Evolutionary conservation across 805 yeast genomes (phyloP).

Genomic region (Saturnispora quitensis): DNA sequence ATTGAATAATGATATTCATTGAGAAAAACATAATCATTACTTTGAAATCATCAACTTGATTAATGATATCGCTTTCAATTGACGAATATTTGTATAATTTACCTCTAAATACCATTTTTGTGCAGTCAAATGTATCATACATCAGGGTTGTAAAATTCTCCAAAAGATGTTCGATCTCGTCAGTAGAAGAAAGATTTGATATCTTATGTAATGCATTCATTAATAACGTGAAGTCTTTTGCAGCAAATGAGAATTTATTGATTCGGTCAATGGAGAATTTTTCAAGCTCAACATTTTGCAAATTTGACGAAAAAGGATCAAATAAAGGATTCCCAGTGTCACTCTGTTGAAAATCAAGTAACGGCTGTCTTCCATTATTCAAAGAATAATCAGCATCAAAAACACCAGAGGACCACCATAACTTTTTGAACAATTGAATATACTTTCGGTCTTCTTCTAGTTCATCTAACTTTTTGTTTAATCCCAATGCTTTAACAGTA

Average conservation of each 20-base stretch:
- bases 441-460: slow-evolving; percentile 11
- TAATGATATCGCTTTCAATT: background rate
- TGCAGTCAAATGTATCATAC: background rate
- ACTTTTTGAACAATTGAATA: slow-evolving; percentile 22
- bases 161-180: slow-evolving; percentile 16
- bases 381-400: slow-evolving; percentile 20
- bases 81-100: slow-evolving; percentile 1
- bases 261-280: slow-evolving; percentile 15
- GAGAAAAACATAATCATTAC: slow-evolving; percentile 5
- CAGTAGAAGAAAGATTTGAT: slow-evolving; percentile 13
- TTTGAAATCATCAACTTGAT: slow-evolving; percentile 7
- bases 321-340: slow-evolving; percentile 13
- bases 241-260: slow-evolving; percentile 13
- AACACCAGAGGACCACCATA: slow-evolving; percentile 21
- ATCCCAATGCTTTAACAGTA: slow-evolving; percentile 37
- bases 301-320: slow-evolving; percentile 12
- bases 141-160: slow-evolving; percentile 9
- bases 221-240: slow-evolving; percentile 14
- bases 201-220: slow-evolving; percentile 8
- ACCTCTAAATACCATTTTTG: background rate
- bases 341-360: slow-evolving; percentile 10
- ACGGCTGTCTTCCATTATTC: slow-evolving; percentile 18
- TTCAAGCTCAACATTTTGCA: slow-evolving; percentile 15
- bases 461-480: slow-evolving; percentile 22
- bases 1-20: slow-evolving; percentile 9